phyloP scores from a whole-genome alignment of 495 filamentous ascomycete species.

The Penicillium dipodomyicola region DNA sequence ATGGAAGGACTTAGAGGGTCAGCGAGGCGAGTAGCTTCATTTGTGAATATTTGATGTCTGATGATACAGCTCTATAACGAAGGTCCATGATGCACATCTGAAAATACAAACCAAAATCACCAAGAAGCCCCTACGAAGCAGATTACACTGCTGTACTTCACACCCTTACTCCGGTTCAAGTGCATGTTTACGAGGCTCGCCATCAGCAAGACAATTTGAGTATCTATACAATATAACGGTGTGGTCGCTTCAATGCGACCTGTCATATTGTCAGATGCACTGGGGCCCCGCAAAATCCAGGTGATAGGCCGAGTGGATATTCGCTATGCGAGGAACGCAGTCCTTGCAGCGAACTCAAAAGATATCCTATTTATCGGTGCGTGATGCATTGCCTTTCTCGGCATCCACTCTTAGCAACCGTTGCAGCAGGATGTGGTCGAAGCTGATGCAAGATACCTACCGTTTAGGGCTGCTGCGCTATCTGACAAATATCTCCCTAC shows the following conservation, averaged over 20 bases:
- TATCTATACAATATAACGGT: constrained; percentile 17
- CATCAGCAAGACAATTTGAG: background rate
- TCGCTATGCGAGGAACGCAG: constrained; percentile 46
- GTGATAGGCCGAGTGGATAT: constrained; percentile 4
- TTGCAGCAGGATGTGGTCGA: constrained; percentile 35
- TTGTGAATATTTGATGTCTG: constrained; percentile 1
- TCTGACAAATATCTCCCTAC: constrained; percentile 7
- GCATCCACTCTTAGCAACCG: constrained; percentile 29
- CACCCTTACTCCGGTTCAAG: background rate
- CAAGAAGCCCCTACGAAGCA: background rate
- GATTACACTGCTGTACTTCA: background rate
- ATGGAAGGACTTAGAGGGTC: constrained; percentile 37
- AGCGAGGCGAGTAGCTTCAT: constrained; percentile 21
- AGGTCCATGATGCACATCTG: background rate
- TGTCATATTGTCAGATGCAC: constrained; percentile 16
- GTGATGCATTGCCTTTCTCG: too few relatives aligned
- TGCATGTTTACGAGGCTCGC: background rate
- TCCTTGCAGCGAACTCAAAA: constrained; percentile 51
- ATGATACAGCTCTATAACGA: constrained; percentile 5
- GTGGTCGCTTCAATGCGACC: constrained; percentile 36
- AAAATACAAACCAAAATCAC: constrained; percentile 14
- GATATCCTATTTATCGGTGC: constrained; percentile 36
- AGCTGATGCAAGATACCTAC: constrained; percentile 30
- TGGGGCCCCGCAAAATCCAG: constrained; percentile 3
- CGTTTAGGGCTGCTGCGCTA: background rate